Evolutionary conservation across 768 basidiomycete species (phyloP).

Genomic region (Boletus speciosus): DNA sequence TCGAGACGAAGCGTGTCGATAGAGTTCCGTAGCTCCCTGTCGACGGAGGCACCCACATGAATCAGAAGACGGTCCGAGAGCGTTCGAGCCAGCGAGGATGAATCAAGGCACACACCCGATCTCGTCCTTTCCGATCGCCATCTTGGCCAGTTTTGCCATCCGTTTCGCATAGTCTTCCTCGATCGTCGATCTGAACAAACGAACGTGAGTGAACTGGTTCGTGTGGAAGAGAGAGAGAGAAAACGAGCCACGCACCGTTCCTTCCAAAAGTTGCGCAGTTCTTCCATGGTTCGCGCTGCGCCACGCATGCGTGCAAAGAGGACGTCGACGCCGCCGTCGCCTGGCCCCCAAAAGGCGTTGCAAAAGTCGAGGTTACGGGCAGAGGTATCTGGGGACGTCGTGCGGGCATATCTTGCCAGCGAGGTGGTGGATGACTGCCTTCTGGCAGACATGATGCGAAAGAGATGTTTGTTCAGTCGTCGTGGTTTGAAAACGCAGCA

Average conservation of each 20-base stretch:
- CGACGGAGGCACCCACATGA: not conserved
- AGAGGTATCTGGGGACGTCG: slow-evolving; percentile 42
- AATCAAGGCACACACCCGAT: slow-evolving; percentile 66
- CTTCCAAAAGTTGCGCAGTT: slow-evolving; percentile 85
- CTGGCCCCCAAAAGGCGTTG: slow-evolving; percentile 92
- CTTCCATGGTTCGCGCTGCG: slow-evolving; percentile 82
- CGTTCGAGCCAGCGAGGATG: not conserved
- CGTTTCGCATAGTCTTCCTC: slow-evolving; percentile 96
- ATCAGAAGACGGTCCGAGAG: slow-evolving; percentile 8
- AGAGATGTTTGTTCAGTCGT: slow-evolving; percentile 11
- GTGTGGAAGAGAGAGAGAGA: not conserved
- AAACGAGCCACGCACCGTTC: slow-evolving; percentile 63
- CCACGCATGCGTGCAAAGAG: slow-evolving; percentile 88
- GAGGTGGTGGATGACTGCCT: slow-evolving; percentile 83
- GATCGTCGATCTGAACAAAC: slow-evolving; percentile 62
- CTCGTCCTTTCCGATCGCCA: slow-evolving; percentile 80
- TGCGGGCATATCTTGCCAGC: slow-evolving; percentile 63
- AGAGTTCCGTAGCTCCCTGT: slow-evolving; percentile 76
- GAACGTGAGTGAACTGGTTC: slow-evolving; percentile 2
- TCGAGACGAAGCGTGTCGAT: slow-evolving; percentile 78
- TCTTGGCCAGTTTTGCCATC: slow-evolving; percentile 73
- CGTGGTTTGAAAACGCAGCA: slow-evolving; percentile 16
- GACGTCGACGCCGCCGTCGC: slow-evolving; percentile 87
- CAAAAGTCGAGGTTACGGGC: slow-evolving; percentile 79
- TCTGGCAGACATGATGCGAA: slow-evolving; percentile 58